Evolutionary conservation across 192 early-diverging fungal species (phyloP).

Genomic region (Coemansia sp.): DNA sequence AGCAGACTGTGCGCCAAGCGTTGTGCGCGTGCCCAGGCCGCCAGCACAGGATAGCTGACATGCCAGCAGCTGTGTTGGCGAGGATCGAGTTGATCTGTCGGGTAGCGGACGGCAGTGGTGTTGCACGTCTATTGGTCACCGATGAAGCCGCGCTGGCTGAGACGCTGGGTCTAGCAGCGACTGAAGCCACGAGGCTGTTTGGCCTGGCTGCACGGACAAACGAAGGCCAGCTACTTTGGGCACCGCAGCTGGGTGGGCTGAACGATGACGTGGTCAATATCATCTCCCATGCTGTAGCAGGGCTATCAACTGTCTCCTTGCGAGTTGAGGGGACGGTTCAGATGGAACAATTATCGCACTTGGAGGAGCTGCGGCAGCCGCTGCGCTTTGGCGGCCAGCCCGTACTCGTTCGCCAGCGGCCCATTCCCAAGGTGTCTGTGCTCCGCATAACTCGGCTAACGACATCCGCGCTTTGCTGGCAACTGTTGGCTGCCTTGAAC

Average conservation of each 20-base stretch:
- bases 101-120: constrained; percentile 40
- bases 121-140: constrained; percentile 10
- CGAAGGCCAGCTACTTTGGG: constrained; percentile 38
- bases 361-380: constrained; percentile 16
- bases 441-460: constrained; percentile 9
- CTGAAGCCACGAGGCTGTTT: constrained; percentile 12
- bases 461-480: constrained; percentile 18
- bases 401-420: constrained; percentile 7
- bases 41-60: constrained; percentile 8
- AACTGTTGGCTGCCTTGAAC: constrained; percentile 4
- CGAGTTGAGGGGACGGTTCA: constrained; percentile 13
- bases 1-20: constrained; percentile 17
- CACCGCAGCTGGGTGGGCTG: background rate
- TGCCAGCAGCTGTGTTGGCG: background rate
- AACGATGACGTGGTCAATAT: background rate
- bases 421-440: constrained; percentile 13
- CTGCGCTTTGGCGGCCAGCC: constrained; percentile 26
- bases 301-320: background rate
- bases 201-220: constrained; percentile 21
- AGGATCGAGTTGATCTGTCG: constrained; percentile 17
- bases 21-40: constrained; percentile 24
- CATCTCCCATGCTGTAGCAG: constrained; percentile 10
- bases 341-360: background rate
- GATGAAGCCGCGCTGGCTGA: background rate
- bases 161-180: constrained; percentile 4